Evolutionary conservation across 352 stramenopile species (phyloP), one percentile per base, ranked within the genome.

Genomic region (Phytophthora multivora): DNA sequence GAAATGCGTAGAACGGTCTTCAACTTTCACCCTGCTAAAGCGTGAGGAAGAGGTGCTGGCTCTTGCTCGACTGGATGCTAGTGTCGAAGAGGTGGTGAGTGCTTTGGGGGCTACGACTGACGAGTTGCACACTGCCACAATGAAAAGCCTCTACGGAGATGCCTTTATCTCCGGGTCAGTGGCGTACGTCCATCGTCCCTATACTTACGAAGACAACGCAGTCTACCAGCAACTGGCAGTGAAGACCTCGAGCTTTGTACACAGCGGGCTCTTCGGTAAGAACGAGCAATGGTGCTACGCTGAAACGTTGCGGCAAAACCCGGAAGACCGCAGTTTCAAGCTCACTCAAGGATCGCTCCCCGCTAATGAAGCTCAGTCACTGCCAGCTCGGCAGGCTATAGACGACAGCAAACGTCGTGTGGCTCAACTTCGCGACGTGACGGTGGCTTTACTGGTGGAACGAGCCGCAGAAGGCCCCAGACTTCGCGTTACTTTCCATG

Each of bases 251-350:
- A 73, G 52, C 47, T 80, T 80, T 26, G 72, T 80, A 9, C 68
- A 63, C 47, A 69, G 60, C 2, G 48, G 63, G 0, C 10, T 77
- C 6, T 40, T 77, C 10, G 60, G 59, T 1, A 75, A 73, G 58
- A 77, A 80, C 51, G 72, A 80, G 28, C 72, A 80, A 28, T 79
- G 71, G 71, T 79, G 71, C 41, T 76, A 70, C 42, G 66, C 56
- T 5, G 71, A 79, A 54, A 63, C 54, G 5, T 60, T 79, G n/a
- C 64, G 60, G 0, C 46, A 49, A 13, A 47, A 59, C 9, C 38
- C 65, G 1, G 36, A 62, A 16, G 42, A 42, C 6, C 48, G 57
- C 26, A 68, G 50, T 43, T 71, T 78, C 49, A 75, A 53, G 0
- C 19, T 78, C 6, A 68, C 56, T 0, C 67, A 72, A 23, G 51